phyloP scores from a whole-genome alignment of 495 filamentous ascomycete species.

The Viridothelium virens region DNA sequence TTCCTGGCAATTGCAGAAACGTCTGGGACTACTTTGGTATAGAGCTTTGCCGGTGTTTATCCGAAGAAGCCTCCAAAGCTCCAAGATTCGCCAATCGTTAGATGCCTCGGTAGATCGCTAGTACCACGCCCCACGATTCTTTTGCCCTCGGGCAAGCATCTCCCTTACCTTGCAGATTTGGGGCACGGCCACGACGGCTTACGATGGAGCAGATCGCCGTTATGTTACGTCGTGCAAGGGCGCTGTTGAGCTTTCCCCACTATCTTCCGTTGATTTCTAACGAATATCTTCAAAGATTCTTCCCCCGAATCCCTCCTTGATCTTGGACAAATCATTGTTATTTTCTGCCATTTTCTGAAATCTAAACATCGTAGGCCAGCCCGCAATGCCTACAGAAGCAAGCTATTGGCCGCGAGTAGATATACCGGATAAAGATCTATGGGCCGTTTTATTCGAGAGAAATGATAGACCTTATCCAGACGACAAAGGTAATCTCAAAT shows the following conservation, averaged over 20 bases:
- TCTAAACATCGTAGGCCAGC: background rate
- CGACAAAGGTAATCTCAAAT: slow-evolving; percentile 46
- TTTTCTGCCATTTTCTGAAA: slow-evolving; percentile 6
- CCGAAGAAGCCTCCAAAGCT: background rate
- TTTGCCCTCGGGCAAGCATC: too few species aligned
- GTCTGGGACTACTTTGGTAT: background rate
- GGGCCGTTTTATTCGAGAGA: slow-evolving; percentile 71
- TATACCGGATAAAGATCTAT: slow-evolving; percentile 63
- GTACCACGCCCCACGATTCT: background rate
- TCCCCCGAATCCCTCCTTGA: background rate
- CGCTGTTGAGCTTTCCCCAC: background rate
- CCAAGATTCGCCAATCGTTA: background rate
- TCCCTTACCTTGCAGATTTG: too few species aligned
- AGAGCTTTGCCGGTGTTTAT: slow-evolving; percentile 5
- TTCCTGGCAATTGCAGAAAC: background rate
- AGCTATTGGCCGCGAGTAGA: slow-evolving; percentile 45
- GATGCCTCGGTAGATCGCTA: background rate
- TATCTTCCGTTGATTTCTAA: background rate
- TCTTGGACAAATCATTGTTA: background rate
- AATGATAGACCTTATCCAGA: slow-evolving; percentile 60
- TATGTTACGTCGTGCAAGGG: background rate
- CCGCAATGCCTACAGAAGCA: slow-evolving; percentile 49
- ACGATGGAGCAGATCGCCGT: background rate
- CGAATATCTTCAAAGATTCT: background rate
- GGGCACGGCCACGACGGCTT: background rate